Conservation (phyloP, 2,329 filamentous ascomycete species). For the Neofusicoccum cordaticola region DNA sequence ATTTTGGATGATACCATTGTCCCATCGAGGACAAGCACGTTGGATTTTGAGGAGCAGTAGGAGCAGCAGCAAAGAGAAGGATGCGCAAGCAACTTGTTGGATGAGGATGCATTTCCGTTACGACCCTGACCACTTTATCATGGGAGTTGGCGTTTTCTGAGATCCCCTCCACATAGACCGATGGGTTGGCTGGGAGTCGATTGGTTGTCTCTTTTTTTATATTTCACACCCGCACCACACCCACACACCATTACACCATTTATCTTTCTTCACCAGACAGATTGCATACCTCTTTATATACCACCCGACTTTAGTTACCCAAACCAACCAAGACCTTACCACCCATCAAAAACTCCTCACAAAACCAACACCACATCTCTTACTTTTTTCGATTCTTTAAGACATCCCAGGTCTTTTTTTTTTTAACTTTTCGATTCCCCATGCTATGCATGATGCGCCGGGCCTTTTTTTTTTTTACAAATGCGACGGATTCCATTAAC, state of each 20-base stretch:
- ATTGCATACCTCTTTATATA: constrained; percentile 15
- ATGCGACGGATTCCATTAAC: constrained; percentile 10
- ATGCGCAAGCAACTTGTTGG: constrained; percentile 1
- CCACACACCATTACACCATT: not conserved
- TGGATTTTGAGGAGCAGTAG: not conserved
- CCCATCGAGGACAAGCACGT: constrained; percentile 1
- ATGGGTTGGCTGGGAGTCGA: constrained; percentile 7
- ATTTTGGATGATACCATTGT: constrained; percentile 12
- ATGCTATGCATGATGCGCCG: constrained; percentile 8
- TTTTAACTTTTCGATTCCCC: not conserved
- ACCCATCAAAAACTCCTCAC: not conserved
- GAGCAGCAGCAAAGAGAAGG: not conserved
- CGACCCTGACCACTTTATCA: constrained; percentile 2
- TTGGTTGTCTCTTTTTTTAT: constrained; percentile 7
- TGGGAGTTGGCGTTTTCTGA: constrained; percentile 9
- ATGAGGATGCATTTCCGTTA: not conserved
- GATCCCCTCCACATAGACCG: constrained; percentile 9
- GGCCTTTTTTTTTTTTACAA: not conserved
- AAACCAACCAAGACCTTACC: constrained; percentile 10
- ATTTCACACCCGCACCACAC: not conserved
- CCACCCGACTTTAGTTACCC: constrained; percentile 13
- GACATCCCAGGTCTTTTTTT: not conserved
- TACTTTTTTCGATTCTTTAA: not conserved
- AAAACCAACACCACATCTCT: not conserved
- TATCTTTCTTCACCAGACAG: constrained; percentile 10